Evolutionary conservation across 1,284 basidiomycete genomes (phyloP).

Genomic region (Farysia itapuensis): DNA sequence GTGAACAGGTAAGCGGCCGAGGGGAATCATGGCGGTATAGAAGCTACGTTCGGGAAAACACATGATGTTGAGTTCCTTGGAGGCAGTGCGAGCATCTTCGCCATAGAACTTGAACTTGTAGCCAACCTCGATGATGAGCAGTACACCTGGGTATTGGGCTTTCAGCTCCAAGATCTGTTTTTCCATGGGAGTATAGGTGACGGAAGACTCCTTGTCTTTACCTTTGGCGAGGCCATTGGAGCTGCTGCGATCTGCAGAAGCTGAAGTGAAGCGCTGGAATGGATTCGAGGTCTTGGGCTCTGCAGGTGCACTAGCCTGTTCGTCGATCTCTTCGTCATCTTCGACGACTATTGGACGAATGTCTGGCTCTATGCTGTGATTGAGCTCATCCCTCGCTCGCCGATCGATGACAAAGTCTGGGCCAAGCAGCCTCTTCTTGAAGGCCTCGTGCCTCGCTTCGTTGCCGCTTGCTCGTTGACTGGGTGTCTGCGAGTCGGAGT

Average conservation of each 20-base stretch:
- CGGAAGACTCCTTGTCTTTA: conserved; percentile 18
- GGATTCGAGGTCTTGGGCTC: neutral
- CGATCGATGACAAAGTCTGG: conserved; percentile 23
- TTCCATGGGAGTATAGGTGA: conserved; percentile 63
- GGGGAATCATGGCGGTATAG: conserved; percentile 77
- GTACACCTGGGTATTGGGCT: conserved; percentile 67
- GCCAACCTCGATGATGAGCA: conserved; percentile 75
- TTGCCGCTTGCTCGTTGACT: conserved; percentile 3
- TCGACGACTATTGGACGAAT: conserved; percentile 4
- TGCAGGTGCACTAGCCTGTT: neutral
- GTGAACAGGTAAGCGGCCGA: conserved; percentile 78
- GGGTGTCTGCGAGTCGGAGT: neutral
- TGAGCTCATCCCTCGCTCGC: conserved; percentile 18
- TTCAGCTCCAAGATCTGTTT: conserved; percentile 55
- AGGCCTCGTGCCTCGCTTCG: conserved; percentile 9
- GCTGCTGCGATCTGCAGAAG: neutral
- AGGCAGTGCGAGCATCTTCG: conserved; percentile 84
- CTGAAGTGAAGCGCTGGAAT: neutral
- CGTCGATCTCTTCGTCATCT: neutral
- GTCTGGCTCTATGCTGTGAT: conserved; percentile 2
- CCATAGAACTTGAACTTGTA: conserved; percentile 73
- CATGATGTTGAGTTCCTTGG: conserved; percentile 75
- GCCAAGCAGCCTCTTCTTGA: conserved; percentile 20
- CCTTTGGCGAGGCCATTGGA: too few species aligned
- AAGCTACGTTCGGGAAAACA: conserved; percentile 79